Percentiles rank a stretch among this genome's conserved stretches.
These are phyloP conservation scores for Thalassiosira exigua DNA, from an alignment of 352 stramenopile genomes.

Conservation along the genomic window DNA sequence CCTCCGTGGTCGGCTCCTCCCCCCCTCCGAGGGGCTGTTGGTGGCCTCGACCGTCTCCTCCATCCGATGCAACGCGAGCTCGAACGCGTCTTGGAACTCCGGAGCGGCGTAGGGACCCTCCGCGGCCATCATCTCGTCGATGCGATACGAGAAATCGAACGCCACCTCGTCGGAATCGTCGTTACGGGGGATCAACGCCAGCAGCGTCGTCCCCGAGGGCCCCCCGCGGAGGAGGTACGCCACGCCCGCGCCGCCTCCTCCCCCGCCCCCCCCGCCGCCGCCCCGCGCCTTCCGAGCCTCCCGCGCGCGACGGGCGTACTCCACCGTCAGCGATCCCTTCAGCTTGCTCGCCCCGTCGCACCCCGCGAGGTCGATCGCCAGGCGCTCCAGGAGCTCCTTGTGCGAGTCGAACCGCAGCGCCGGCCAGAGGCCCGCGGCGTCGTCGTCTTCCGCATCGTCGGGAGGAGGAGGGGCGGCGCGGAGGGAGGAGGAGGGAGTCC, in stretches of 20 bases:
- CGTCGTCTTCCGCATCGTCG: background rate
- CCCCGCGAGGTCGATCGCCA: background rate
- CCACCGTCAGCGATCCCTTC: slow-evolving; percentile 5
- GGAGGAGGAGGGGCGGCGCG: background rate
- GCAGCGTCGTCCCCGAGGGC: background rate
- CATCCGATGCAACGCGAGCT: slow-evolving; percentile 16
- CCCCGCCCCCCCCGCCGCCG: background rate
- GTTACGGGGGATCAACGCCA: slow-evolving; percentile 16
- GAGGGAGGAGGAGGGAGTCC: background rate
- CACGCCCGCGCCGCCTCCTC: slow-evolving; percentile 7
- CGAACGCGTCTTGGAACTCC: slow-evolving; percentile 23
- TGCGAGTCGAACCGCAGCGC: slow-evolving; percentile 30
- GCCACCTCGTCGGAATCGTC: slow-evolving; percentile 1
- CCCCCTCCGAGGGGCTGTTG: no score
- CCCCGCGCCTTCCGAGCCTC: no score
- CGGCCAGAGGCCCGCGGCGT: slow-evolving; percentile 23
- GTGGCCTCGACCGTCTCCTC: background rate
- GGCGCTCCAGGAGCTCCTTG: slow-evolving; percentile 16
- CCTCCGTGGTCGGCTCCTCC: background rate
- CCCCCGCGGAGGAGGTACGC: slow-evolving; percentile 26
- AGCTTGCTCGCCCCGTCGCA: background rate
- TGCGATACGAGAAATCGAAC: slow-evolving; percentile 28
- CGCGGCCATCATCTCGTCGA: slow-evolving; percentile 9
- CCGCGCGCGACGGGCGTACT: background rate
- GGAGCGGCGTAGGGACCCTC: slow-evolving; percentile 10